phyloP scores from a whole-genome alignment of 768 basidiomycete genomes.

The Panus rudis region DNA sequence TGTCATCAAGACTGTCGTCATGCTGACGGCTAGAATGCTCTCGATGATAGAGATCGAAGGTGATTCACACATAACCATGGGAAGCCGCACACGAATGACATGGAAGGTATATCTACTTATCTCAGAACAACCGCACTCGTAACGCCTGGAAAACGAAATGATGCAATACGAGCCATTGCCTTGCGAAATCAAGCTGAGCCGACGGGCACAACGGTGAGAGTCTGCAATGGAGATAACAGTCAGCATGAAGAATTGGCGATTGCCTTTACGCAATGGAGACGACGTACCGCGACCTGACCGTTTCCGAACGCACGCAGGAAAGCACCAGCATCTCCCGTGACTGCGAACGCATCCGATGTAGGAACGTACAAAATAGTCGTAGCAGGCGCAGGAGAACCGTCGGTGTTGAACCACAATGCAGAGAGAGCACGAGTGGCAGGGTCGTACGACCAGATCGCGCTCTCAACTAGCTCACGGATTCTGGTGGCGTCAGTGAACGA shows the following conservation, averaged over 20 bases:
- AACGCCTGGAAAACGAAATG: too few relatives aligned
- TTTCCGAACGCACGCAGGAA: constrained; percentile 6
- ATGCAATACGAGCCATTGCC: too few relatives aligned
- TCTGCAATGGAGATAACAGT: neutral
- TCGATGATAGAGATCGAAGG: too few relatives aligned
- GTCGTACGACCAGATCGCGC: constrained; percentile 16
- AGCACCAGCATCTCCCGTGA: constrained; percentile 5
- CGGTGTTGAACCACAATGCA: constrained; percentile 18
- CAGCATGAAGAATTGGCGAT: neutral
- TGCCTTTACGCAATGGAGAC: neutral
- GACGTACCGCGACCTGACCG: neutral
- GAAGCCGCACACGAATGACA: too few relatives aligned
- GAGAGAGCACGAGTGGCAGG: constrained; percentile 3
- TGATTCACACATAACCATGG: too few relatives aligned
- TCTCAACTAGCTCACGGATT: constrained; percentile 10
- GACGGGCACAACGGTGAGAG: neutral
- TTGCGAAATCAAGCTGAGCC: neutral
- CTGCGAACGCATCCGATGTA: constrained; percentile 5
- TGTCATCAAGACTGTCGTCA: too few relatives aligned
- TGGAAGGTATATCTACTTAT: too few relatives aligned
- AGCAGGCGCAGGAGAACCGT: constrained; percentile 12
- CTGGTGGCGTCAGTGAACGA: constrained; percentile 14
- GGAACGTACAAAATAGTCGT: constrained; percentile 8
- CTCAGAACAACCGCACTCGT: too few relatives aligned
- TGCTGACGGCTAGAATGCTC: too few relatives aligned